phyloP scores from a whole-genome alignment of 169 alveolate species.

The Babesia ovis region DNA sequence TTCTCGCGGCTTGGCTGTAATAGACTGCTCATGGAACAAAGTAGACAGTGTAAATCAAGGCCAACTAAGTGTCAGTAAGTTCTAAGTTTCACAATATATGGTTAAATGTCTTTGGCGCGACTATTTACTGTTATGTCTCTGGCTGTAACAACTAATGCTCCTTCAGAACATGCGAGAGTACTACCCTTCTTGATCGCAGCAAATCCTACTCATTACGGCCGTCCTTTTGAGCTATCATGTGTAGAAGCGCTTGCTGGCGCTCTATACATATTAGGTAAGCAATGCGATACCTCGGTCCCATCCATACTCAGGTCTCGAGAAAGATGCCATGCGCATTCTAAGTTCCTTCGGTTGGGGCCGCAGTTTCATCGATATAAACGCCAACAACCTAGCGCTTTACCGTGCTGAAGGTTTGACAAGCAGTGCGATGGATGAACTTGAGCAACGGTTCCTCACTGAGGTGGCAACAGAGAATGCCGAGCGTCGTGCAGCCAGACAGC shows the following conservation, averaged over 20 bases:
- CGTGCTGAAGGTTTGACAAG: conserved; percentile 62
- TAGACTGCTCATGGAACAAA: conserved; percentile 95
- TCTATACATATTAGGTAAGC: conserved; percentile 83
- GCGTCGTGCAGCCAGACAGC: conserved; percentile 17
- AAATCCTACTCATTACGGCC: conserved; percentile 94
- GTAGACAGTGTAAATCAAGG: conserved; percentile 82
- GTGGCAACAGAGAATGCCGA: conserved; percentile 19
- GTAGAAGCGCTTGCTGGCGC: conserved; percentile 96
- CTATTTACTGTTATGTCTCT: not conserved
- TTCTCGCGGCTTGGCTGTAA: conserved; percentile 88
- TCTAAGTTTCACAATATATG: not conserved
- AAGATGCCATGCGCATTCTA: conserved; percentile 80
- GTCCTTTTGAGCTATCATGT: conserved; percentile 91
- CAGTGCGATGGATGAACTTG: conserved; percentile 49
- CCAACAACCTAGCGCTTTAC: conserved; percentile 76
- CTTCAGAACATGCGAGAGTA: conserved; percentile 52
- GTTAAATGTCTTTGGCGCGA: not conserved
- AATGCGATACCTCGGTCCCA: not conserved
- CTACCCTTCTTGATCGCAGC: conserved; percentile 92
- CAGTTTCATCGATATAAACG: conserved; percentile 83
- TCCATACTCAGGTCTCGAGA: conserved; percentile 39
- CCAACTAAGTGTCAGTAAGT: conserved; percentile 61
- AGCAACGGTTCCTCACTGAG: conserved; percentile 29
- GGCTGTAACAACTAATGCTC: not conserved
- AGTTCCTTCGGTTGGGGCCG: conserved; percentile 87